These are phyloP conservation scores for Ceriops zippeliana DNA, from an alignment of 345 rosid genomes.

Conservation along the genomic window DNA sequence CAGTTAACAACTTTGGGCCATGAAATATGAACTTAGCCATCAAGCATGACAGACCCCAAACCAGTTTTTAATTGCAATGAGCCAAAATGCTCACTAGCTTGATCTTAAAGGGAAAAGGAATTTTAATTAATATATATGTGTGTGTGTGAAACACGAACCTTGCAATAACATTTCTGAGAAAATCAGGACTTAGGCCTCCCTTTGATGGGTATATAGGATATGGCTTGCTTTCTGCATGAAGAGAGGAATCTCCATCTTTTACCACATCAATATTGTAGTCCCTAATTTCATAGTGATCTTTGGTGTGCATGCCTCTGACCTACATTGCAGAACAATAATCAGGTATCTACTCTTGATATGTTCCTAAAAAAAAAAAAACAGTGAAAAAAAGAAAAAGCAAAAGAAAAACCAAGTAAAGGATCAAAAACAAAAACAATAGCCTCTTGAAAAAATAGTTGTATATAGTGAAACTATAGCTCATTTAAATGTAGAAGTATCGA, in stretches of 20 bases:
- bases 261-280: constrained; percentile 77
- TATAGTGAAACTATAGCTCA: too few species aligned
- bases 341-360: constrained; percentile 11
- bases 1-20: neutral
- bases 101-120: neutral
- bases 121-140: neutral
- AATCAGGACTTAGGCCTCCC: constrained; percentile 69
- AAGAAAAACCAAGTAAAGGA: neutral
- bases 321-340: constrained; percentile 24
- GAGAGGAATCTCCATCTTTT: constrained; percentile 60
- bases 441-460: too few species aligned
- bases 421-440: too few species aligned
- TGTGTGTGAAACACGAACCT: constrained; percentile 43
- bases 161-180: constrained; percentile 60
- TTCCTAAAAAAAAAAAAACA: constrained; percentile 11
- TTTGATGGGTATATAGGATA: constrained; percentile 95
- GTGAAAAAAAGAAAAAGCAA: neutral
- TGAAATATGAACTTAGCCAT: neutral
- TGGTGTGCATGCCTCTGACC: constrained; percentile 52
- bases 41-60: too few species aligned
- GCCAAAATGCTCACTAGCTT: neutral
- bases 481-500: neutral
- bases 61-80: neutral
- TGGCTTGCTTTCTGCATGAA: constrained; percentile 54
- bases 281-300: constrained; percentile 85